phyloP scores from a whole-genome alignment of 352 stramenopile genomes.

The Phytophthora constricta region DNA sequence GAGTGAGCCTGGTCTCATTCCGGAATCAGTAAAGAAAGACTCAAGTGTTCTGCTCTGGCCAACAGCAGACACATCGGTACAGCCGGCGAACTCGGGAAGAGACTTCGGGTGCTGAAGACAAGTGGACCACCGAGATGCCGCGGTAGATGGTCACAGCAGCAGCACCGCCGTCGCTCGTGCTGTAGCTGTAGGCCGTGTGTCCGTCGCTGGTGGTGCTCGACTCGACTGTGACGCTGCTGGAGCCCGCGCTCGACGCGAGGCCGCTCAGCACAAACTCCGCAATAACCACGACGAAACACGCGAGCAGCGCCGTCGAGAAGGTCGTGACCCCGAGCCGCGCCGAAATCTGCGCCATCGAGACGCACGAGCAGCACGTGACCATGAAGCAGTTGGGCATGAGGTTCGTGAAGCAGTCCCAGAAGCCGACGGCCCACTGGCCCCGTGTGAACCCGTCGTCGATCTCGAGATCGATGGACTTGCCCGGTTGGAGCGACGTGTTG shows the following conservation, averaged over 20 bases:
- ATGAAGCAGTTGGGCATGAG: slow-evolving; percentile 58
- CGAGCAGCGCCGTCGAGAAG: slow-evolving; percentile 36
- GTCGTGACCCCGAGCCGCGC: slow-evolving; percentile 43
- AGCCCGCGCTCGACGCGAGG: slow-evolving; percentile 12
- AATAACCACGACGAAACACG: slow-evolving; percentile 32
- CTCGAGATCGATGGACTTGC: slow-evolving; percentile 26
- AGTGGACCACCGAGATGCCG: slow-evolving; percentile 8
- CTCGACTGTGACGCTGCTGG: slow-evolving; percentile 27
- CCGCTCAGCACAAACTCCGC: slow-evolving; percentile 23
- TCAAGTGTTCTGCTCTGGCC: slow-evolving; percentile 5
- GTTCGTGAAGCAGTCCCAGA: slow-evolving; percentile 52
- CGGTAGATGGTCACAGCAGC: slow-evolving; percentile 23
- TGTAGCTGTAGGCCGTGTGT: slow-evolving; percentile 18
- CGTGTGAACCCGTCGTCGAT: slow-evolving; percentile 24
- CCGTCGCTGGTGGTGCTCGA: slow-evolving; percentile 17
- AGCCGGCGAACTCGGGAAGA: background rate
- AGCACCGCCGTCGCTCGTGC: slow-evolving; percentile 13
- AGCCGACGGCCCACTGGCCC: slow-evolving; percentile 31
- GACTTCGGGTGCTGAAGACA: background rate
- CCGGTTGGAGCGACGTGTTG: background rate
- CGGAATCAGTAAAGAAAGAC: background rate
- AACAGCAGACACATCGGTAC: slow-evolving; percentile 1
- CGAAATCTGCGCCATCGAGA: slow-evolving; percentile 53
- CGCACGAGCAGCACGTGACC: slow-evolving; percentile 50
- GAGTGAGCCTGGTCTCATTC: slow-evolving; percentile 1